Evolutionary conservation across 2,329 filamentous ascomycete species (phyloP), one percentile per base, ranked within the genome.

Genomic region (Lasiodiplodia hormozganensis): DNA sequence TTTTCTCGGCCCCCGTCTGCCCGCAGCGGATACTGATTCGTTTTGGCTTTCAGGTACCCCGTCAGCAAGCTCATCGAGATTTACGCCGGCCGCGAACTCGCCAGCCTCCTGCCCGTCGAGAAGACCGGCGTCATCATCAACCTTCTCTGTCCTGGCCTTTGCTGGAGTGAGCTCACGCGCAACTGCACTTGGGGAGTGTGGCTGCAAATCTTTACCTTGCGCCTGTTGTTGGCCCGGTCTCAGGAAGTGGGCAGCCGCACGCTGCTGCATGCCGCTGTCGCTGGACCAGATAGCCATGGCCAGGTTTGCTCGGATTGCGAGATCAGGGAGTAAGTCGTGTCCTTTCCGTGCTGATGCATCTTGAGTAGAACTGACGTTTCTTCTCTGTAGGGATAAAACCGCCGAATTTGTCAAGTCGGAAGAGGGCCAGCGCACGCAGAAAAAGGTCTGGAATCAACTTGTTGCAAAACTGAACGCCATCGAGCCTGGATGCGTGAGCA

Each of bases 51-150:
- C 51, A 73, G 68, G 68, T 76, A 72, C 71, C 71, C 71, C 16
- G 70, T 73, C 2, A 75, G 73, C n/a, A 81, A 81, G 62, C 65
- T 80, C 11, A 67, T 81, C 3, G 71, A 77, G 11, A 70, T 79
- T 4, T 73, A 76, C 11, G 68, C 70, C 14, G 67, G 74, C 0
- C 71, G 76, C 12, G 74, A 72, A 1, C 73, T 78, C 23, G 73
- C 73, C 28, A 60, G 72, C 40, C 54, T 69, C 18, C 66, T 70
- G 21, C n/a, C 74, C 1, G 68, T 72, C 0, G 47, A 64, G 1
- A 36, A 70, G 3, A 74, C 74, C 14, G 74, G 76, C 2, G 75
- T 81, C 6, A 74, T 76, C 0, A 69, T 80, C 38, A 78, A 78
- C 51, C 69, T 68, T 23, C 69, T 79, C 4, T 78, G 74, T n/a